Base-by-base conservation (phyloP, 768 basidiomycete species). In the Calocybe cyanea region DNA sequence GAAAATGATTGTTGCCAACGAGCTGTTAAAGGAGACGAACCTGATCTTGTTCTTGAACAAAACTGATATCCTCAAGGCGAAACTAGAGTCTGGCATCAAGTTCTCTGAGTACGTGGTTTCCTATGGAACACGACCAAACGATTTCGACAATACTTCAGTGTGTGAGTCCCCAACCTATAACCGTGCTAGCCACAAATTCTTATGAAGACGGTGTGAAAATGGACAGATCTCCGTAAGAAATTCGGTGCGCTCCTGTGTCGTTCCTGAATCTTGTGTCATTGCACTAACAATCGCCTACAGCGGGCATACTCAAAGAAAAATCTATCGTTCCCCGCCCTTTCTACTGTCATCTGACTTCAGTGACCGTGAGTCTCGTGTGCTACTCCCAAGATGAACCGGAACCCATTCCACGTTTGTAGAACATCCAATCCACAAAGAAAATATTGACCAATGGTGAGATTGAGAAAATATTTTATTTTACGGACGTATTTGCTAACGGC, bases 11-110 rank as follows among this genome's bases (percentile, higher is more conserved):
- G 84, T 83, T 51, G 75, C 77, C 21, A 88, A 88, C 65, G 78
- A 74, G 55, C 75, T 90, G 19, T 72, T 91, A 4, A 78, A 77
- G 35, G 69, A 76, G 36, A 85, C 88, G 23, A 83, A 86, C 52
- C 69, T 89, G 25, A 83, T 90, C 49, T 70, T 90, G 37, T 91
- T 90, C 69, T 69, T 91, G 42, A 91, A 90, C 67, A 91, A 91
- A 60, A 83, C 83, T 48, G 87, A 89, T 56, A 84, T 89, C 48
- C 65, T 90, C 43, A 77, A 76, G 49, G 55, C 70, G 36, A 89
- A 89, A 56, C 75, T 89, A 9, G 64, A 68, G 15, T 71, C 83
- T 1, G 87, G 87, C 23, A 73, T 85, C 46, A 72, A 73, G 48
- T 65, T 89, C 23, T 64, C 72, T 25, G 81, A 83, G 58, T 85